Evolutionary conservation across 805 yeast species (phyloP), one percentile per base, ranked within the genome.

Genomic region (Diddensiella santjacobensis): DNA sequence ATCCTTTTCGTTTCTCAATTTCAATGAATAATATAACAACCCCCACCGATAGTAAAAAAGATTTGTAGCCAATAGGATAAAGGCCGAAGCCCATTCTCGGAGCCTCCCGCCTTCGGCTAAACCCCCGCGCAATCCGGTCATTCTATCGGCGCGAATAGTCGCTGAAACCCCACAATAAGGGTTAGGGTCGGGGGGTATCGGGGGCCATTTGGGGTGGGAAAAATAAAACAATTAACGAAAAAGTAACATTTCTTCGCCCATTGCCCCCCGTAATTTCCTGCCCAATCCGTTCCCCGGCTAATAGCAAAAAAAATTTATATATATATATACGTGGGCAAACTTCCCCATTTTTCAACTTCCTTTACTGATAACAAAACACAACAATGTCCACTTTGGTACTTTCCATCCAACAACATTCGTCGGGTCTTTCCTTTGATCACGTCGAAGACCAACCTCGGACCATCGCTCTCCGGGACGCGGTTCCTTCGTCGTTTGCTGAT

Each of bases 401-500:
- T 6, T 38, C 15, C 41, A 17, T 8, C 11, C n/a, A 26, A 13
- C 38, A 17, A 15, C 38, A 35, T 8, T 6, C 20, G 33, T 19
- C 31, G 5, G 8, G 6, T 8, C 8, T 15, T 5, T 6, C 31
- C 8, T 40, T 40, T 23, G 43, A 22, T 22, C 43, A 40, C 33
- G 26, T 40, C 19, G 43, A 40, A 22, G 19, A 40, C 19, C 33
- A 4, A 6, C 41, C 8, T 23, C 11, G 33, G 33, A 23, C 15
- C 10, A 22, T 30, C 5, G 11, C 49, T 13, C 42, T 46, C 17
- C 15, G n/a, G 22, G 15, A 40, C 10, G 40, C 36, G 5, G 20
- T 49, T 24, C 47, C 50, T 13, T 10, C 10, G 15, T 3, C 20
- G 22, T 81, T 72, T 56, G 58, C 66, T 18, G 81, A 78, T 56